phyloP scores from a whole-genome alignment of 2,329 filamentous ascomycete genomes.

The Ophiosphaerella korrae region DNA sequence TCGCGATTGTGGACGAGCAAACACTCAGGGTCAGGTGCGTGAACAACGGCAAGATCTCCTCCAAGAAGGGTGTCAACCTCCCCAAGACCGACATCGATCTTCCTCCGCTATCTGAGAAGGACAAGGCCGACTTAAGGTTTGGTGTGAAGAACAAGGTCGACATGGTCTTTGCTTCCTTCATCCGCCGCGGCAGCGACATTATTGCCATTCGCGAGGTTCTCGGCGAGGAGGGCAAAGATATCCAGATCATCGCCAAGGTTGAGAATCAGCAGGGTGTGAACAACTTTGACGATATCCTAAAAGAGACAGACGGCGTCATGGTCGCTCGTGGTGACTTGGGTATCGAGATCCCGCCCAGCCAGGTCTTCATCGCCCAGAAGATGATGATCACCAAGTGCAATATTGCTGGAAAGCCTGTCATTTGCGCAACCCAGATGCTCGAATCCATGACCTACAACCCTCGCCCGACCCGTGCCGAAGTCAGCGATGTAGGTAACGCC shows the following conservation, averaged over 20 bases:
- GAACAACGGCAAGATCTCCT: conserved; percentile 99
- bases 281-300: conserved; percentile 98
- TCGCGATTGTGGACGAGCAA: conserved; percentile 85
- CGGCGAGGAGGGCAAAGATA: conserved; percentile 88
- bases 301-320: conserved; percentile 98
- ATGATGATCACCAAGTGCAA: conserved; percentile 99
- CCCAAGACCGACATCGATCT: conserved; percentile 99
- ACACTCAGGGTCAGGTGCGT: conserved; percentile 84
- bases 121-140: conserved; percentile 90
- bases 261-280: conserved; percentile 99
- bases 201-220: conserved; percentile 88
- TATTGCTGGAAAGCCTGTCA: conserved; percentile 96
- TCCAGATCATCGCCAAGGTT: conserved; percentile 99
- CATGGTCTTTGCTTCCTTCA: conserved; percentile 99
- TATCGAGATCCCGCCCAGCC: conserved; percentile 97
- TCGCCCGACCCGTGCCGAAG: conserved; percentile 95
- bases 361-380: conserved; percentile 99
- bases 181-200: conserved; percentile 93
- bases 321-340: conserved; percentile 97
- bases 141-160: conserved; percentile 99
- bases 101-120: conserved; percentile 95
- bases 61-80: conserved; percentile 98
- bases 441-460: conserved; percentile 99
- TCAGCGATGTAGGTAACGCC: conserved; percentile 97
- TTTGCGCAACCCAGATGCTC: conserved; percentile 99